phyloP scores from a whole-genome alignment of 176 grass and related monocot genomes.

The Carex myosuroides region DNA sequence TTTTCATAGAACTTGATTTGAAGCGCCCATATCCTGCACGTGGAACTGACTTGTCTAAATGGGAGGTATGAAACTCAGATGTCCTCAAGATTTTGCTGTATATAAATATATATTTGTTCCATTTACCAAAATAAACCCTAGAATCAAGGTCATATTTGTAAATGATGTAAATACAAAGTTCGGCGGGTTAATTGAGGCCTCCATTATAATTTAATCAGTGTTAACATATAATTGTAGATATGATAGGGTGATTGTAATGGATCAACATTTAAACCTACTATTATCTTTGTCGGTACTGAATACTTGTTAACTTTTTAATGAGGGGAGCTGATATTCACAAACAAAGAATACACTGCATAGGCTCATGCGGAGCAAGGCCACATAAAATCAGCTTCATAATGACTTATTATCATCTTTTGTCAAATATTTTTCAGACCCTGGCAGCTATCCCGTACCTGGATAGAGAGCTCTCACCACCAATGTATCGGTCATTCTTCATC shows the following conservation, averaged over 20 bases:
- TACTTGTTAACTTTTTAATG: background rate
- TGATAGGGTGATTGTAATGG: background rate
- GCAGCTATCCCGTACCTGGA: slow-evolving; percentile 69
- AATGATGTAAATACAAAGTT: background rate
- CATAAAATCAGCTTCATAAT: background rate
- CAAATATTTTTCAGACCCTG: slow-evolving; percentile 37
- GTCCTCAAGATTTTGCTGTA: background rate
- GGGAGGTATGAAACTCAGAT: slow-evolving; percentile 65
- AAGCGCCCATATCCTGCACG: slow-evolving; percentile 70
- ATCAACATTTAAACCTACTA: background rate
- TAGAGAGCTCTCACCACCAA: slow-evolving; percentile 79
- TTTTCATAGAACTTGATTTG: slow-evolving; percentile 85
- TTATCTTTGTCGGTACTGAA: background rate
- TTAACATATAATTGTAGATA: background rate
- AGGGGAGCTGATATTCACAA: background rate
- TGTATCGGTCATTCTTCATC: slow-evolving; percentile 85
- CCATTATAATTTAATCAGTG: background rate
- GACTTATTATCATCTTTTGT: background rate
- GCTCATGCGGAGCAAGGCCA: background rate
- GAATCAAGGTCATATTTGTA: background rate
- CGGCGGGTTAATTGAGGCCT: background rate
- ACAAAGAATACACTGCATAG: background rate
- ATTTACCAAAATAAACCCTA: background rate
- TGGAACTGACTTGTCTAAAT: slow-evolving; percentile 62
- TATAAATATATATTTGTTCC: background rate